These are phyloP conservation scores for Linum tenue DNA, from an alignment of 345 rosid species.

Conservation along the genomic window DNA sequence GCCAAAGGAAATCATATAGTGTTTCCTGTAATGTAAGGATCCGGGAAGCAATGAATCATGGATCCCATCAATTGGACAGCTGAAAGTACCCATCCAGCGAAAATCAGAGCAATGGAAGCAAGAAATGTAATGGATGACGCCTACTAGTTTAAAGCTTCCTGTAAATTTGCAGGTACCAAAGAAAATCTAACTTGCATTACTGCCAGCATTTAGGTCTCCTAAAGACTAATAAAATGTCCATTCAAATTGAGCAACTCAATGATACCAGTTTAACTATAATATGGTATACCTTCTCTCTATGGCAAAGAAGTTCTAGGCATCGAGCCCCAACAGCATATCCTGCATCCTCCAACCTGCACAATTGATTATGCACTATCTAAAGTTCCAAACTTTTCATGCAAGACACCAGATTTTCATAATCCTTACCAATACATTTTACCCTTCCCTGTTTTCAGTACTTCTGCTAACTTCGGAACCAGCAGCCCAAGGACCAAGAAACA, in stretches of 20 bases:
- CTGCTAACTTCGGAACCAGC: too few species aligned
- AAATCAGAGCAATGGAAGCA: neutral
- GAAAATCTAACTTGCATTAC: neutral
- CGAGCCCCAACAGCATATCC: constrained; percentile 90
- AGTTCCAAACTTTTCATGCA: neutral
- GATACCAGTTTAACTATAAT: neutral
- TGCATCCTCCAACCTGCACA: constrained; percentile 81
- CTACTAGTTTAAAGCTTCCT: neutral
- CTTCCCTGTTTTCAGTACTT: neutral
- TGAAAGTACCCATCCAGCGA: neutral
- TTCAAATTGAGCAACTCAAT: neutral
- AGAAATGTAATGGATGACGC: neutral
- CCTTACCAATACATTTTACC: neutral
- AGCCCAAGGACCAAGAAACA: neutral
- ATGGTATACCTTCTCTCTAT: constrained; percentile 60
- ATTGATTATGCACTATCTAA: neutral
- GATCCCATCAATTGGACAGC: neutral
- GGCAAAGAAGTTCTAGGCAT: constrained; percentile 83
- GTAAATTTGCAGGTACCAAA: neutral
- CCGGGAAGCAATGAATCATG: neutral
- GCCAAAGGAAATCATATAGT: neutral
- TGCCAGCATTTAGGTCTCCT: too few species aligned
- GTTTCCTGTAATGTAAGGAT: neutral
- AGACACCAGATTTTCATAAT: neutral
- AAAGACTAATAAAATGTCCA: too few species aligned